These are phyloP conservation scores for Russula dissimulans DNA, from an alignment of 768 basidiomycete species.

Conservation along the genomic window DNA sequence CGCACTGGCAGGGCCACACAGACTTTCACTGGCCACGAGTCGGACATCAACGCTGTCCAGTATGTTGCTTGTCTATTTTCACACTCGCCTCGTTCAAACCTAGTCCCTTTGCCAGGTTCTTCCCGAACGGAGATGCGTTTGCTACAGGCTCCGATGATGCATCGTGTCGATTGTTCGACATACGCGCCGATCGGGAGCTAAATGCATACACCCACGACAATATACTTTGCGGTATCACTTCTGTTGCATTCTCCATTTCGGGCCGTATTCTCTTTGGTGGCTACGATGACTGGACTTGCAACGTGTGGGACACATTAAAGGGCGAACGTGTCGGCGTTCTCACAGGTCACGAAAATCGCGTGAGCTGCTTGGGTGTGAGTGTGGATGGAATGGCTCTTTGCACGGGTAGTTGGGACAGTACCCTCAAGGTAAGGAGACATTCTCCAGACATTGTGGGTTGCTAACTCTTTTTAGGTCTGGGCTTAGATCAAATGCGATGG, in stretches of 20 bases:
- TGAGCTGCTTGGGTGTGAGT: constrained; percentile 92
- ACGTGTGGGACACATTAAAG: constrained; percentile 98
- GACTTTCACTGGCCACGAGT: constrained; percentile 97
- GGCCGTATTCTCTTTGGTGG: constrained; percentile 97
- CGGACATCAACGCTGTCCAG: constrained; percentile 99
- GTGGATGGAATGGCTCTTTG: constrained; percentile 97
- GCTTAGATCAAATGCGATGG: constrained; percentile 40
- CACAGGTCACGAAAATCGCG: constrained; percentile 96
- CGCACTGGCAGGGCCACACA: constrained; percentile 95
- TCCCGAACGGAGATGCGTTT: constrained; percentile 99
- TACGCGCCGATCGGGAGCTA: constrained; percentile 93
- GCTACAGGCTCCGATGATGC: constrained; percentile 99
- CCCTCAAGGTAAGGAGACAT: constrained; percentile 63
- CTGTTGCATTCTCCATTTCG: constrained; percentile 96
- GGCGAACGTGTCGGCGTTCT: constrained; percentile 97
- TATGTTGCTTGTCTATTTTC: constrained; percentile 36
- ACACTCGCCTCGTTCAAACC: background rate
- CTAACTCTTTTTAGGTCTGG: constrained; percentile 53
- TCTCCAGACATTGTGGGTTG: constrained; percentile 1
- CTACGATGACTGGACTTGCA: constrained; percentile 99
- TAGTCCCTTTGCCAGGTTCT: constrained; percentile 55
- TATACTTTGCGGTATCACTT: constrained; percentile 97
- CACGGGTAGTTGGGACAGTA: constrained; percentile 98
- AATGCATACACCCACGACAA: constrained; percentile 98
- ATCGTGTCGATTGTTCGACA: constrained; percentile 95